Evolutionary conservation across 495 filamentous ascomycete species (phyloP), one percentile per base, ranked within the genome.

Genomic region (Penicillium daleae): DNA sequence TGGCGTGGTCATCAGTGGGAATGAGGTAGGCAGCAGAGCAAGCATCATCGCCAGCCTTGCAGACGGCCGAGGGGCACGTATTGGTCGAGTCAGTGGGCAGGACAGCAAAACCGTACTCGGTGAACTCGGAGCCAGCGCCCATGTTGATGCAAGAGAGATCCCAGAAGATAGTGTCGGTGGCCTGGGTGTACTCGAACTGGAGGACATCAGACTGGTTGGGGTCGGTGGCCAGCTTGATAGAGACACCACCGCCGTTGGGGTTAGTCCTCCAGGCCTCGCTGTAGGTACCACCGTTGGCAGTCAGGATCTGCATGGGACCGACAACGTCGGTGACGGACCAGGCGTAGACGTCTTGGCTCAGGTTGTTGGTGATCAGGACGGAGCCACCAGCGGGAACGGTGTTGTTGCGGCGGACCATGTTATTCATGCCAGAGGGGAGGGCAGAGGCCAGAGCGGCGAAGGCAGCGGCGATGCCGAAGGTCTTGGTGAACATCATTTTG

Each of bases 401-500:
- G 55, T 54, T 65, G 42, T 61, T 57, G 56, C 73, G 72, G 42
- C 57, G 59, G 40, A 66, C 63, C 54, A 73, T 32, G 49, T 52
- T 52, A 27, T 27, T 62, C 64, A 65, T 66, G 66, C 60, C 69
- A 32, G 67, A 74, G 66, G 70, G 74, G 32, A 80, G 71, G 48
- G 79, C 79, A 40, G 77, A 67, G 55, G 74, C 62, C 61, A 80
- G 64, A 65, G 74, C 61, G 49, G 75, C 71, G 56, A 79, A 71
- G 62, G 69, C 68, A 65, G 78, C 74, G 52, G 72, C 68, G 56
- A 77, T 55, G 65, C 73, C 70, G 66, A 80, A 57, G 61, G 74
- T 66, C 73, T 80, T 80, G 69, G 72, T 70, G 77, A 82, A 80
- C 69, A 80, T 72, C 77, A 78, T 82, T 69, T 76, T 82, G 62